Base-by-base conservation (phyloP, 371 early-diverging fungal species). In the Mucor circinelloides region DNA sequence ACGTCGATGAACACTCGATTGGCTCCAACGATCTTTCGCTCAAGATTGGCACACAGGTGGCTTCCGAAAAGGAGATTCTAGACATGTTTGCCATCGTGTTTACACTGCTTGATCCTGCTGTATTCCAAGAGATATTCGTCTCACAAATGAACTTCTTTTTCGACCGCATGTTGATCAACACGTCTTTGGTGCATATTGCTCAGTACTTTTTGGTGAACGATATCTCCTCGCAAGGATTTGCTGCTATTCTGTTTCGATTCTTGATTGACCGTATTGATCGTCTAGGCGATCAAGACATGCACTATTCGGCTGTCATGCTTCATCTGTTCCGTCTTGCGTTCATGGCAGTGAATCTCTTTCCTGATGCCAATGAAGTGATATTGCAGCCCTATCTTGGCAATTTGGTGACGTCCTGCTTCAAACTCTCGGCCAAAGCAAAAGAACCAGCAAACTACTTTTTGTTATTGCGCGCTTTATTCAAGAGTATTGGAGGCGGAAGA, bases 91-190 rank as follows among this genome's bases (percentile, higher is more conserved):
- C 94, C 1, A 87, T 91, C 27, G 89, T 95, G 3, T 97, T 97
- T 78, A 91, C 92, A 7, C 71, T 83, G 30, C 77, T 97, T 5
- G 98, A 99, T 62, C 94, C 95, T 1, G 89, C 95, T 6, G 89
- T 97, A 0, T 97, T 98, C 77, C 97, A 97, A 72, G 99, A 99
- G 68, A 90, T 99, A 3, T 94, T 98, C 71, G 81, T 92, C 1
- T 89, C 95, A 0, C 92, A 98, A 72, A 91, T 99, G 66, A 89
- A 83, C n/a, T 93, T 87, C 66, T 85, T 97, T n/a, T 94, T 97
- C 74, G 91, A 95, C 4, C 85, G 90, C n/a, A 92, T 94, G 66
- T 73, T 97, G 15, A 75, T 82, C 67, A 94, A 97, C 72, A 86
- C 90, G 3, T 87, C 93, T 12, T 78, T 97, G 10, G 81, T 95